Evolutionary conservation across 148 eudicot genomes (phyloP), one percentile per base, ranked within the genome.

Genomic region (Polygonum maritimum): DNA sequence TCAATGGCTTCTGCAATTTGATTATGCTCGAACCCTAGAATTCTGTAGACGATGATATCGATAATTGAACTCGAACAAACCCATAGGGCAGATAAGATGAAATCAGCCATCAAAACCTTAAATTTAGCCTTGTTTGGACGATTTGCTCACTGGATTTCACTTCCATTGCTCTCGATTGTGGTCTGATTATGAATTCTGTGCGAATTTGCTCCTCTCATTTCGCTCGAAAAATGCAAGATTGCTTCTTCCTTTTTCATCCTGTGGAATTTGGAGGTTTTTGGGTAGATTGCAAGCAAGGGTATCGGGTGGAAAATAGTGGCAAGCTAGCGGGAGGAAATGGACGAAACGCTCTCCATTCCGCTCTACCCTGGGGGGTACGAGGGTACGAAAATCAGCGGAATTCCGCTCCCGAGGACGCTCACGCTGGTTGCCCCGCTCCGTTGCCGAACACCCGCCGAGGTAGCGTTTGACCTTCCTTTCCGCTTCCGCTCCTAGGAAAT

Each of bases 31-130:
- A 87, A 84, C 35, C 93, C 93, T 58, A 86, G 26, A 57, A 84
- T 38, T 41, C 76, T 45, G 76, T 82, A 58, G 11, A 87, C 90
- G 15, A 87, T 75, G 52, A 92, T 79, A 75, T 82, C 87, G 48
- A 83, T 79, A 33, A 87, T 80, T 36, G 86, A 86, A 14, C 91
- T 83, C 3, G 95, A 88, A 83, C 91, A 92, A 36, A 90, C 95
- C 95, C 95, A 92, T 89, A 89, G 83, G 48, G 85, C 83, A 22
- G 95, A 86, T 12, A 86, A 74, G 49, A 57, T 69, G 80, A 89
- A 87, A 87, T 92, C 97, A 0, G 83, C 78, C 7, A 82, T 22
- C 60, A 91, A 72, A 70, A 87, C 48, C 26, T 84, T 63, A n/a
- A 38, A 35, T 35, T 38, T 33, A 4, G 38, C 69, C 38, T 62